These are phyloP conservation scores for Chenopodium album DNA, from an alignment of 148 eudicot genomes.

Conservation along the genomic window DNA sequence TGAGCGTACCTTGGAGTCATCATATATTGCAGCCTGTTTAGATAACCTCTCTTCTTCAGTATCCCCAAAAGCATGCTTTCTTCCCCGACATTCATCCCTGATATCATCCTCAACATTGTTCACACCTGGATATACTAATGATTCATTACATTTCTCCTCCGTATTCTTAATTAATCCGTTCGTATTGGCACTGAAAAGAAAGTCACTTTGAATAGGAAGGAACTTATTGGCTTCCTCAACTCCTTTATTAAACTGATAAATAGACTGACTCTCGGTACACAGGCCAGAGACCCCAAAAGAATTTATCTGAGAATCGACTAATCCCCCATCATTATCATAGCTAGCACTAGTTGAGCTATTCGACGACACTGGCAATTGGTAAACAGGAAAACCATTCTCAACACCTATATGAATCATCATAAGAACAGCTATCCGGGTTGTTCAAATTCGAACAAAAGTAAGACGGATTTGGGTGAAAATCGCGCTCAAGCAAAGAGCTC, in stretches of 20 bases:
- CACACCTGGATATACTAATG: constrained; percentile 15
- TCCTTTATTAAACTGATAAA: background rate
- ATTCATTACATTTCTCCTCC: constrained; percentile 6
- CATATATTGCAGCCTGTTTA: constrained; percentile 56
- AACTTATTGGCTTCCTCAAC: constrained; percentile 20
- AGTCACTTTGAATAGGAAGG: constrained; percentile 35
- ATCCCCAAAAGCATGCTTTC: constrained; percentile 44
- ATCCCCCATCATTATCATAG: constrained; percentile 36
- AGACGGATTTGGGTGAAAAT: constrained; percentile 19
- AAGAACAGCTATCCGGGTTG: background rate
- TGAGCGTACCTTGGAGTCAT: constrained; percentile 43
- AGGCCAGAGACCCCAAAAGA: constrained; percentile 32
- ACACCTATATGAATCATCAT: background rate
- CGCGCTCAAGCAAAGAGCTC: constrained; percentile 51
- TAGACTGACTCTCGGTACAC: constrained; percentile 18
- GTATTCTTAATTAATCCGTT: constrained; percentile 21
- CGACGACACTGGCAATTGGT: constrained; percentile 19
- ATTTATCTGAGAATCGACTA: constrained; percentile 37
- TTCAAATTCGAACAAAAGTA: constrained; percentile 25
- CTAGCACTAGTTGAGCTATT: constrained; percentile 29
- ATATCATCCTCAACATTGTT: constrained; percentile 19
- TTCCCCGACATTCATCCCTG: constrained; percentile 33
- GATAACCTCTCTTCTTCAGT: constrained; percentile 50
- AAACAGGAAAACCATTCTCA: constrained; percentile 6
- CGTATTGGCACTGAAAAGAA: constrained; percentile 25